Evolutionary conservation across 2,329 filamentous ascomycete species (phyloP).

Genomic region (Ceratocystis diversiconidia): DNA sequence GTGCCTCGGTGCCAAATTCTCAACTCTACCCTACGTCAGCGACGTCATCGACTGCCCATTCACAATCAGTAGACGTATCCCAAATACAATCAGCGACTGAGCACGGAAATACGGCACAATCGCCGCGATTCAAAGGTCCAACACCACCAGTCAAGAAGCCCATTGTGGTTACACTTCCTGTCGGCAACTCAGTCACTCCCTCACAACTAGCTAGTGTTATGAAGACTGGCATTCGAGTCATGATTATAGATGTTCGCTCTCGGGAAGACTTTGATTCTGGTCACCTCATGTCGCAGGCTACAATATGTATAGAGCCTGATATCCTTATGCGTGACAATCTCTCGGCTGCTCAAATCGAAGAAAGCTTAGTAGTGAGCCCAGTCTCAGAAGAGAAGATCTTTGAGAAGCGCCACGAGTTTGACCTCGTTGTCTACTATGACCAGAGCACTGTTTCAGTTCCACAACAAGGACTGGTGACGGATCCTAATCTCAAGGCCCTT

Average conservation of each 20-base stretch:
- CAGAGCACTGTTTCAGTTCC: conserved; percentile 44
- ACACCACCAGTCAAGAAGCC: not conserved
- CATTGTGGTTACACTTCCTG: conserved; percentile 33
- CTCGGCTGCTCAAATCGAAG: conserved; percentile 46
- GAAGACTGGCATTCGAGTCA: conserved; percentile 42
- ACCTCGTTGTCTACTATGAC: conserved; percentile 86
- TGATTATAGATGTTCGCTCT: conserved; percentile 74
- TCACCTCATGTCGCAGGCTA: conserved; percentile 69
- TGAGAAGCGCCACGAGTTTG: conserved; percentile 57
- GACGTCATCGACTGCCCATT: not conserved
- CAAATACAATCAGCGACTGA: not conserved
- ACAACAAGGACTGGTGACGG: conserved; percentile 18
- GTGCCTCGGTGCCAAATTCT: not conserved
- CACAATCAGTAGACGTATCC: not conserved
- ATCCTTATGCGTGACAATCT: conserved; percentile 56
- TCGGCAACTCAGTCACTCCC: conserved; percentile 46
- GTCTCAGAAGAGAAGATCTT: conserved; percentile 65
- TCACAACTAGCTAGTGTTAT: conserved; percentile 60
- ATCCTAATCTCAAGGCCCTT: conserved; percentile 14
- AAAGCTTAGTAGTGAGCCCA: conserved; percentile 57
- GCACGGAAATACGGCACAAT: not conserved
- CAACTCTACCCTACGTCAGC: not conserved
- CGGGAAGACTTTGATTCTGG: conserved; percentile 74
- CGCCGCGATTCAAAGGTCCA: not conserved
- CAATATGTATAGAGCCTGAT: conserved; percentile 78